Conservation (phyloP, 2,329 filamentous ascomycete genomes). For the Fusarium illudens region DNA sequence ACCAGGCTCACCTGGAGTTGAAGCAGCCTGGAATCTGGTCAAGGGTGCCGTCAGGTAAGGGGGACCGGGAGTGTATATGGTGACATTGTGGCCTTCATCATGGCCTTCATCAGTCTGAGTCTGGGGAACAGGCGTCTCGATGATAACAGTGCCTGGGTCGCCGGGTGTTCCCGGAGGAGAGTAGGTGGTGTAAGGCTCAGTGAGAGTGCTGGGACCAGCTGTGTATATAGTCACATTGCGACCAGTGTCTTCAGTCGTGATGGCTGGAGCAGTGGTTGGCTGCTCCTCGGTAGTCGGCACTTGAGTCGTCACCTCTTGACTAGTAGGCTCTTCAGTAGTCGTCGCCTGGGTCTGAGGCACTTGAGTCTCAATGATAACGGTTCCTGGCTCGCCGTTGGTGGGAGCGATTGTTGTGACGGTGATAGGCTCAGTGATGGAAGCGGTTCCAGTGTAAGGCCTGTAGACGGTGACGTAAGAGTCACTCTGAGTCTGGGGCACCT, state of each 20-base stretch:
- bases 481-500: not conserved
- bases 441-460: slow-evolving; percentile 25
- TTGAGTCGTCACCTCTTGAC: no score
- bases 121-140: slow-evolving; percentile 10
- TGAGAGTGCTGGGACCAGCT: slow-evolving; percentile 10
- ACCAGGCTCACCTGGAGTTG: not conserved
- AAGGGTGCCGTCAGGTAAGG: slow-evolving; percentile 9
- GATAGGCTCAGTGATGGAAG: slow-evolving; percentile 13
- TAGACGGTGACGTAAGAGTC: slow-evolving; percentile 23
- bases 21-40: slow-evolving; percentile 9
- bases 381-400: slow-evolving; percentile 17
- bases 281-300: no score
- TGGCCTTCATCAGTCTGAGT: not conserved
- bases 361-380: slow-evolving; percentile 24
- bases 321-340: not conserved
- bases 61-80: slow-evolving; percentile 14
- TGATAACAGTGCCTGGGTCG: slow-evolving; percentile 21
- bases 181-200: slow-evolving; percentile 16
- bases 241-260: not conserved
- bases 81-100: slow-evolving; percentile 10
- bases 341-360: not conserved
- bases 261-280: not conserved
- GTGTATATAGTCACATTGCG: slow-evolving; percentile 25
- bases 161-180: slow-evolving; percentile 13
- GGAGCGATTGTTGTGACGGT: slow-evolving; percentile 20